Evolutionary conservation across 1,284 basidiomycete species (phyloP), one percentile per base, ranked within the genome.

Genomic region (Ganoderma lingzhi): DNA sequence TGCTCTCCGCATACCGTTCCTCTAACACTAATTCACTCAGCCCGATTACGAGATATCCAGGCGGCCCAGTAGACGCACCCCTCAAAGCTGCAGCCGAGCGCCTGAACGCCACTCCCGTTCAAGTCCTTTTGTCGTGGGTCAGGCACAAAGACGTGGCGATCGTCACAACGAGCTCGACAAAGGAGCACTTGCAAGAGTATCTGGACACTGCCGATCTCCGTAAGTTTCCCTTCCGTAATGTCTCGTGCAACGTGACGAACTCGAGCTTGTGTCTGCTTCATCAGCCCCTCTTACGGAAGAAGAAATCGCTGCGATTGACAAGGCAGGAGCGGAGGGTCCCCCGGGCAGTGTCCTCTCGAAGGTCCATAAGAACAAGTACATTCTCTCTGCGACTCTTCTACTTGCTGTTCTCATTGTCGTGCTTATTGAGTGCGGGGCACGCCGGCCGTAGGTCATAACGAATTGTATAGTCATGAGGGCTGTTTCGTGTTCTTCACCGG

Each of bases 121-220:
- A 94, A 76, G 86, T 94, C 10, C 82, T 94, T 9, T 81, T 93
- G 44, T 85, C 88, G 1, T 92, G 91, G 91, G 84, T 87, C 0
- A 87, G 87, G 73, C 81, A 84, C 48, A 93, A 93, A 74, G 90
- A 89, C 19, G 87, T 86, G 3, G 86, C 90, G 0, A 85, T 88
- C 63, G 85, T 93, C 64, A 92, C 90, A 87, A 92, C 92, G 6
- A 93, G 90, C 69, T 89, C 89, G 10, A 90, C 83, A 68, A 87
- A 87, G 73, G 82, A 85, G 35, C 88, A 90, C 53, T 82, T 94
- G 59, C 78, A 89, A 74, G 88, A 90, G 65, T 95, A 95, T 75
- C 80, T 94, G 45, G 85, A 81, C 3, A 88, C 88, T 4, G 90
- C 84, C 1, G 86, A 91, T 66, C 82, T 92, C 2, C 81, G 91